Conservation (phyloP, 2,329 filamentous ascomycete genomes). For the Calonectria fujianensis region DNA sequence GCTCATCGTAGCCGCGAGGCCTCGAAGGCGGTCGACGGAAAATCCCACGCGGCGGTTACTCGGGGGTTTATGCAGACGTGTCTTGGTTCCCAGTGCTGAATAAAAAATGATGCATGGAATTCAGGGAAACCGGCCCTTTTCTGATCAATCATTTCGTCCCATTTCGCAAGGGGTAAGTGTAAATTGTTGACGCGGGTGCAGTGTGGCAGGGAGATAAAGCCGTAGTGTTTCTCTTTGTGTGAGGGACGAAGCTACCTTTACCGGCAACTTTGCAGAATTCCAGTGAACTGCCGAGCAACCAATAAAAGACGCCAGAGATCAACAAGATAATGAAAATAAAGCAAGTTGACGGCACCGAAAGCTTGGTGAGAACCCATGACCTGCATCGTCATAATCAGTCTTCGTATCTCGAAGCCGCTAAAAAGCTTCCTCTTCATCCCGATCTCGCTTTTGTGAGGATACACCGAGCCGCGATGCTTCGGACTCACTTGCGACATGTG, state of each 20-base stretch:
- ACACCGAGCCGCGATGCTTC: slow-evolving; percentile 15
- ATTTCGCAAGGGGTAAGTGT: slow-evolving; percentile 18
- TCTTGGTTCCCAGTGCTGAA: slow-evolving; percentile 1
- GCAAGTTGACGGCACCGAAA: background rate
- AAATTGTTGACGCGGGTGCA: background rate
- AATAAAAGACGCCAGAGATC: background rate
- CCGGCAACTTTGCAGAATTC: slow-evolving; percentile 15
- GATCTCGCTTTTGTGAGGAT: background rate
- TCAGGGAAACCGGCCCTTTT: slow-evolving; percentile 36
- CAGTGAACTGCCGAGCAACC: background rate
- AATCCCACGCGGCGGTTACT: slow-evolving; percentile 43
- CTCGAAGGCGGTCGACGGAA: slow-evolving; percentile 4
- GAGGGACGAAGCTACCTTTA: slow-evolving; percentile 19
- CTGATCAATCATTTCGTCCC: slow-evolving; percentile 17
- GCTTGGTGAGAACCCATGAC: slow-evolving; percentile 16
- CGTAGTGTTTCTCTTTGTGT: slow-evolving; percentile 10
- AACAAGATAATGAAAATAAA: slow-evolving; percentile 19
- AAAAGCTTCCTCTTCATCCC: slow-evolving; percentile 2
- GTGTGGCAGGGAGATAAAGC: slow-evolving; percentile 19
- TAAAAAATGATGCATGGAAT: slow-evolving; percentile 20
- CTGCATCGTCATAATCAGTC: slow-evolving; percentile 22
- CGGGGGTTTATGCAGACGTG: slow-evolving; percentile 52
- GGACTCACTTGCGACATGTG: slow-evolving; percentile 16
- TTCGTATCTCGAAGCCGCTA: slow-evolving; percentile 10
- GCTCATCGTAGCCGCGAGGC: slow-evolving; percentile 5